These are phyloP conservation scores for Ascodesmis nigricans DNA, from an alignment of 495 filamentous ascomycete species.

Conservation along the genomic window DNA sequence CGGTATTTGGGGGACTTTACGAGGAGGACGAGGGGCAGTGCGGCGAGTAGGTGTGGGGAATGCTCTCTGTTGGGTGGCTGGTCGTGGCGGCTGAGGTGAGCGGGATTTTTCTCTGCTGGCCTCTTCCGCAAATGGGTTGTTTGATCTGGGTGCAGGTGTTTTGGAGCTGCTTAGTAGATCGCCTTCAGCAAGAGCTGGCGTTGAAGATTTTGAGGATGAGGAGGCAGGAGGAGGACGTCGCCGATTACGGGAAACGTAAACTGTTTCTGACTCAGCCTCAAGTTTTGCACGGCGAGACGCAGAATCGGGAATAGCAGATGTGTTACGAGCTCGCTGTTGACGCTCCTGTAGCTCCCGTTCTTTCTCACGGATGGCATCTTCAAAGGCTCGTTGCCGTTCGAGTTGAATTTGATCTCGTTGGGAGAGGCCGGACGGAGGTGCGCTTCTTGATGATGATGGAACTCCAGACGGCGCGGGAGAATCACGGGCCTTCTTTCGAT, in stretches of 20 bases:
- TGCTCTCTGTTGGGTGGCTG: not conserved
- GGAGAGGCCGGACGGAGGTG: slow-evolving; percentile 21
- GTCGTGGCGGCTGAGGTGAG: slow-evolving; percentile 10
- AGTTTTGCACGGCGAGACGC: slow-evolving; percentile 6
- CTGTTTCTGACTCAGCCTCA: slow-evolving; percentile 14
- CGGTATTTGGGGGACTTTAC: slow-evolving; percentile 30
- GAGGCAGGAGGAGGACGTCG: slow-evolving; percentile 17
- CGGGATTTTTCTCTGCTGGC: slow-evolving; percentile 17
- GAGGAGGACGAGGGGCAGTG: slow-evolving; percentile 11
- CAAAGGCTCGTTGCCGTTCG: slow-evolving; percentile 23
- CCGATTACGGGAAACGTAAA: slow-evolving; percentile 56
- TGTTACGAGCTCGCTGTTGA: slow-evolving; percentile 20
- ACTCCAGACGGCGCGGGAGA: slow-evolving; percentile 2
- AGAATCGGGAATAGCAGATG: slow-evolving; percentile 27
- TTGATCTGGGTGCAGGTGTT: too few species aligned
- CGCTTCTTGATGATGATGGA: slow-evolving; percentile 5
- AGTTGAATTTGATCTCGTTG: slow-evolving; percentile 19
- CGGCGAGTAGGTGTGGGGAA: slow-evolving; percentile 1
- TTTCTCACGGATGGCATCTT: slow-evolving; percentile 17
- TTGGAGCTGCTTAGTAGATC: slow-evolving; percentile 14
- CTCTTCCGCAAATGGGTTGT: slow-evolving; percentile 7
- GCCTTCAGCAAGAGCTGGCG: slow-evolving; percentile 26
- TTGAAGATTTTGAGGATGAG: slow-evolving; percentile 20
- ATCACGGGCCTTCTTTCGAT: slow-evolving; percentile 18
- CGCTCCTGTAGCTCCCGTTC: slow-evolving; percentile 17